Conservation (phyloP, 1,284 basidiomycete species). For the Thelephora terrestris region DNA sequence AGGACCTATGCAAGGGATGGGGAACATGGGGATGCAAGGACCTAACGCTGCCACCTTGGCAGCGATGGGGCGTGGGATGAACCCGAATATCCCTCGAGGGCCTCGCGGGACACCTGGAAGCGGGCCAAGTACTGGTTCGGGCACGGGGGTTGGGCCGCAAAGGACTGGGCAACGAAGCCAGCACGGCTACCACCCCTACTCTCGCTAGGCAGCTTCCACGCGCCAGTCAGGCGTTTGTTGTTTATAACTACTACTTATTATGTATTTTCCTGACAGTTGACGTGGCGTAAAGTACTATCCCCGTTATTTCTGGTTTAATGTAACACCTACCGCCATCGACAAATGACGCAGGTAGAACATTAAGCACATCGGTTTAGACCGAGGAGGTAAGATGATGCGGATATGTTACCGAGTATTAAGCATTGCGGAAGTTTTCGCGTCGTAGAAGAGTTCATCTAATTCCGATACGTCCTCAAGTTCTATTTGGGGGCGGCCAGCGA, state of each 20-base stretch:
- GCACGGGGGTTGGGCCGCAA: constrained; percentile 60
- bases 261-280: too few relatives aligned
- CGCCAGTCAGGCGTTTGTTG: not conserved
- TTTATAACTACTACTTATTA: not conserved
- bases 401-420: too few relatives aligned
- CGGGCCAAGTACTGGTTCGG: constrained; percentile 35
- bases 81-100: constrained; percentile 56
- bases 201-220: constrained; percentile 33
- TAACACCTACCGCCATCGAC: too few relatives aligned
- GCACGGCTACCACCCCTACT: constrained; percentile 74
- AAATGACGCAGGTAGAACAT: too few relatives aligned
- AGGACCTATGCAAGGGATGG: constrained; percentile 26
- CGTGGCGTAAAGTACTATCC: too few relatives aligned
- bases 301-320: too few relatives aligned
- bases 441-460: constrained; percentile 90
- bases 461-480: constrained; percentile 82
- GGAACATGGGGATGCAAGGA: constrained; percentile 34
- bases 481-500: constrained; percentile 76
- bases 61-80: constrained; percentile 30
- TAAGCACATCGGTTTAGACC: too few relatives aligned
- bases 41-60: constrained; percentile 8
- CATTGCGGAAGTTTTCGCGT: constrained; percentile 73
- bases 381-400: too few relatives aligned
- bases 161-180: constrained; percentile 59
- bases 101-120: constrained; percentile 45